Base-by-base conservation (phyloP, 495 filamentous ascomycete species). In the Cercophora samala region DNA sequence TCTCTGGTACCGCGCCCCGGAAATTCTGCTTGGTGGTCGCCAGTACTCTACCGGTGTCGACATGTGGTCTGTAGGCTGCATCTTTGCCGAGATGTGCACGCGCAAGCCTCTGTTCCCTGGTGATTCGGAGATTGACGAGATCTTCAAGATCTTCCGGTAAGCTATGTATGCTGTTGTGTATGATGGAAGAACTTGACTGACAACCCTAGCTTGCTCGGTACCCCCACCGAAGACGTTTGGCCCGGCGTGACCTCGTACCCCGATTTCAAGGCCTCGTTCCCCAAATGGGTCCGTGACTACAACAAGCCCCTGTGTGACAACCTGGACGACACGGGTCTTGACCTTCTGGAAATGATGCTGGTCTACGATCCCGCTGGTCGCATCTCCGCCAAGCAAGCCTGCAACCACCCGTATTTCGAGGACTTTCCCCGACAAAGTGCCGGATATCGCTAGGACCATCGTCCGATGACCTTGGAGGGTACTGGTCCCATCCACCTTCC, bases 41-140 rank as follows among this genome's bases (percentile, higher is more conserved):
- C 95, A 98, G 77, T 99, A 99, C 82, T 96, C 92, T 23, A 98
- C 95, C 58, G 95, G 96, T 68, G 93, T 99, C 54, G 95, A 99
- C 77, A 98, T 99, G 96, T 99, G 95, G 95, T 97, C 93, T 32
- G 88, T 94, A 62, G 95, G 95, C 54, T 97, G 95, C 76, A 99
- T 99, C 79, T 99, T 99, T 78, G 95, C 96, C 17, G 95, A 99
- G 80, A 98, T 99, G 96, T 97, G 93, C 83, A 99, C 96, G 18
- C 90, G 93, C 73, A 98, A 97, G 79, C 93, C 95, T 5, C 81
- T 98, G 15, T 98, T 99, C 84, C 95, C 95, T 25, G 95, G 95
- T 51, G 96, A 99, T 77, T 97, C 93, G 2, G 95, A 99, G 77
- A 98, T 99, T 79, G 95, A 99, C 72, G 96, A 99, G 81, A 98